phyloP scores from a whole-genome alignment of 345 rosid genomes.

The Pseudoturritis turrita region DNA sequence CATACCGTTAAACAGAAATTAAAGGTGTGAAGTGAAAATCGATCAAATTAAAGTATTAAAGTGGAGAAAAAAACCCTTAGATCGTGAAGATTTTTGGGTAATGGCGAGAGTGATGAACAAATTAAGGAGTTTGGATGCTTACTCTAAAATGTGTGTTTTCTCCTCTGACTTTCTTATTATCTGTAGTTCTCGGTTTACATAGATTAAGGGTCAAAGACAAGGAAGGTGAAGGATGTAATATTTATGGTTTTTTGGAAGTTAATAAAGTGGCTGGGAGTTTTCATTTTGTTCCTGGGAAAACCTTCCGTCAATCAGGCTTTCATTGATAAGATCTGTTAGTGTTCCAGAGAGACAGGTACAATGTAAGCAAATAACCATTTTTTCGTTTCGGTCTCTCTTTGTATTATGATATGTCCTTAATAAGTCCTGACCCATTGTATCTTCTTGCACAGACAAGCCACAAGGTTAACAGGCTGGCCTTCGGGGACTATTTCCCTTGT shows the following conservation, averaged over 20 bases:
- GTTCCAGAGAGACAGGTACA: slow-evolving; percentile 52
- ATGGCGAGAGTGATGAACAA: slow-evolving; percentile 58
- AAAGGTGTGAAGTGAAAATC: background rate
- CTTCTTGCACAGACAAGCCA: slow-evolving; percentile 55
- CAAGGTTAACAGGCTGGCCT: slow-evolving; percentile 56
- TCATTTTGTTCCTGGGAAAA: slow-evolving; percentile 72
- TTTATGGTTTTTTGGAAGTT: slow-evolving; percentile 70
- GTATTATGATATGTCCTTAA: background rate
- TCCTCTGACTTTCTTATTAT: too few species aligned
- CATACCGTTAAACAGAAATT: background rate
- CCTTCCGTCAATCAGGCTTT: slow-evolving; percentile 59
- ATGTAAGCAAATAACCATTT: slow-evolving; percentile 41
- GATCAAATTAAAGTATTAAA: background rate
- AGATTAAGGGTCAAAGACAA: slow-evolving; percentile 69
- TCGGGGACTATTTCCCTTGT: slow-evolving; percentile 78
- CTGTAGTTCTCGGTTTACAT: too few species aligned
- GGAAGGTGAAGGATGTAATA: slow-evolving; percentile 83
- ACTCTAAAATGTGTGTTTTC: too few species aligned
- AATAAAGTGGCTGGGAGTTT: slow-evolving; percentile 84
- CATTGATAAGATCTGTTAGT: slow-evolving; percentile 55
- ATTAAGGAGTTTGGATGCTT: slow-evolving; percentile 77
- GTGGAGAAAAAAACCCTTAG: background rate
- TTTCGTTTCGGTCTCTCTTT: background rate
- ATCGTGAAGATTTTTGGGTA: background rate
- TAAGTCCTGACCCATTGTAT: background rate